Evolutionary conservation across 139 green algal species (phyloP).

Genomic region (Chlorella vulgaris): DNA sequence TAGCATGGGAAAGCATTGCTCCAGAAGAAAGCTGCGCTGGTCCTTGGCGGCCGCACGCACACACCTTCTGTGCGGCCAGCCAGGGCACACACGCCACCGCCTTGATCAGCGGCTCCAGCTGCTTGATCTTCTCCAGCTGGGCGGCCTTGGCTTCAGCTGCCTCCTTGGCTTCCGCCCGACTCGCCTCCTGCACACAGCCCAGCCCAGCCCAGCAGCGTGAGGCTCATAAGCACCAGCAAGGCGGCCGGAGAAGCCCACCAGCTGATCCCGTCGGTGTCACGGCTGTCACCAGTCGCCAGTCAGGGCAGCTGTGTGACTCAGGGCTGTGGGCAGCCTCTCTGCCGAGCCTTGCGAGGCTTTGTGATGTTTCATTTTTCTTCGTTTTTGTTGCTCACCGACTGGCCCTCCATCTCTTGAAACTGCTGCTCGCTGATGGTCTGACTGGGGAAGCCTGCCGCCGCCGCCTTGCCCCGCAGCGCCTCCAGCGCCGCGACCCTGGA

Average conservation of each 20-base stretch:
- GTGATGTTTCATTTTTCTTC: too few relatives aligned
- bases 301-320: too few relatives aligned
- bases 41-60: neutral
- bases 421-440: constrained; percentile 33
- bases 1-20: too few relatives aligned
- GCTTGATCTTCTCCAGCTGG: neutral
- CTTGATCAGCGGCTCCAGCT: constrained; percentile 27
- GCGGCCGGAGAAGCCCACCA: too few relatives aligned
- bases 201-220: too few relatives aligned
- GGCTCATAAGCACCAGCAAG: too few relatives aligned
- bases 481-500: neutral
- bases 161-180: neutral
- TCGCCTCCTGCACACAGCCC: neutral
- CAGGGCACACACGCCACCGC: constrained; percentile 35
- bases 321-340: too few relatives aligned
- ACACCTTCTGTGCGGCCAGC: neutral
- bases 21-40: too few relatives aligned
- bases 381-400: constrained; percentile 31
- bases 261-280: too few relatives aligned
- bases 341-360: too few relatives aligned
- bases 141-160: neutral
- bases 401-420: constrained; percentile 24
- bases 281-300: too few relatives aligned
- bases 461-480: constrained; percentile 29
- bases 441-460: constrained; percentile 33